Evolutionary conservation across 768 basidiomycete genomes (phyloP).

Genomic region (Mycena albidolilacea): DNA sequence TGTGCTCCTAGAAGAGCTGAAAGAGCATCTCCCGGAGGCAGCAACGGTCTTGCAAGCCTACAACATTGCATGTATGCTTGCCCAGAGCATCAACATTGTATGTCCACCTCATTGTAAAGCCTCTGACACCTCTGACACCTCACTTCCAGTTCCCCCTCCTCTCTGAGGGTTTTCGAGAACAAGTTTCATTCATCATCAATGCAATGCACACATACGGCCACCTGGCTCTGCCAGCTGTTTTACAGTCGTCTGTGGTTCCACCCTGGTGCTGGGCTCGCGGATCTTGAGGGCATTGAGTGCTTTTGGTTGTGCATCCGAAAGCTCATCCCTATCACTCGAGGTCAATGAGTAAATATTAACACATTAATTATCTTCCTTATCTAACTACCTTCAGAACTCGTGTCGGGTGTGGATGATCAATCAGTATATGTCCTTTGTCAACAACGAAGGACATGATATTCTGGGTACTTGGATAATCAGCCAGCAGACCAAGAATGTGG

Average conservation of each 20-base stretch:
- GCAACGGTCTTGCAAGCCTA: constrained; percentile 48
- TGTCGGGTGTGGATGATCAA: too few relatives aligned
- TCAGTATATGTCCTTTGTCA: too few relatives aligned
- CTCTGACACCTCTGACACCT: background rate
- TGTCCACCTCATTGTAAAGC: constrained; percentile 4
- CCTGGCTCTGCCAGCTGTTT: constrained; percentile 30
- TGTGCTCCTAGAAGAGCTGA: constrained; percentile 50
- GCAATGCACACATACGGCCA: too few relatives aligned
- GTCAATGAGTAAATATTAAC: constrained; percentile 39
- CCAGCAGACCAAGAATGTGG: too few relatives aligned
- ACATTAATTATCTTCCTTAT: too few relatives aligned
- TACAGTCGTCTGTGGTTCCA: constrained; percentile 51
- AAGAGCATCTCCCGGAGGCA: constrained; percentile 44
- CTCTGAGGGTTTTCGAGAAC: too few relatives aligned
- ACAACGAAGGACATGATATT: too few relatives aligned
- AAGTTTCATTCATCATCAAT: too few relatives aligned
- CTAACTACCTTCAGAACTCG: too few relatives aligned
- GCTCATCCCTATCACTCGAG: constrained; percentile 20
- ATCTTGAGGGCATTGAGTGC: constrained; percentile 51
- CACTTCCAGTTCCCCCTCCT: too few relatives aligned
- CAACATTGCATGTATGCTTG: constrained; percentile 52
- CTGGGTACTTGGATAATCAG: too few relatives aligned
- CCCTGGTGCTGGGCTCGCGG: constrained; percentile 49
- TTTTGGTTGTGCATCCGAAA: too few relatives aligned
- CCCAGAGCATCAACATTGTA: constrained; percentile 41